Base-by-base conservation (phyloP, 768 basidiomycete species). In the Boletus rex-veris region DNA sequence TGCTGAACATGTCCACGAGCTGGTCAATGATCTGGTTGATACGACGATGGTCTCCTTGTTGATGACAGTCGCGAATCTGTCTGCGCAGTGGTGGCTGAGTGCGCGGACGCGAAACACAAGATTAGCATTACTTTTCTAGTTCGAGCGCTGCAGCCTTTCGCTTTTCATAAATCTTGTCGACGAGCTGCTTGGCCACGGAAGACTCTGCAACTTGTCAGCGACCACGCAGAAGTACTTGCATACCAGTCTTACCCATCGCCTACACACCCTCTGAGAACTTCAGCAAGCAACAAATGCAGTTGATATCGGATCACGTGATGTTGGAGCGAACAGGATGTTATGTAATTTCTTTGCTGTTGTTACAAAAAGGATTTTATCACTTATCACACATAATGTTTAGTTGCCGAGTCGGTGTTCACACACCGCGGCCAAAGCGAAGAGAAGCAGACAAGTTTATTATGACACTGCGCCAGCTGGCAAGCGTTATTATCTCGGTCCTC, bases 81-180 rank as follows among this genome's bases (percentile, higher is more conserved):
- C 89, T 91, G 59, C 31, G 54, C 54, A 41, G 45, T n/a, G 44
- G 52, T 45, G 48, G 58, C 57, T 61, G 58, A 59, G 56, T 31
- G 35, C 31, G 43, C 48, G 28, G 33, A 45, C 8, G 37, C 24
- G 36, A 52, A 40, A 42, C 12, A 40, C 19, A 49, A 10, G 42
- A 38, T n/a, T 11, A 30, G 35, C 21, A 21, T 50, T 68, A 94
- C 93, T 93, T 97, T 77, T 98, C 95, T 48, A 98, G 82, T 48
- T 98, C 95, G 48, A 95, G 83, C 8, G 96, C 96, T 7, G 95
- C 93, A 8, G 90, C 85, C 74, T 98, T 97, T 54, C 95, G 84
- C 74, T 94, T 93, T 79, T 98, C 95, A 69, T 98, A 97, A 71
- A 93, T 88, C 73, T 92, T 92, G 83, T 93, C 91, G 44, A 90